Evolutionary conservation across 495 filamentous ascomycete genomes (phyloP), one percentile per base, ranked within the genome.

Genomic region (Podospora tetraspora): DNA sequence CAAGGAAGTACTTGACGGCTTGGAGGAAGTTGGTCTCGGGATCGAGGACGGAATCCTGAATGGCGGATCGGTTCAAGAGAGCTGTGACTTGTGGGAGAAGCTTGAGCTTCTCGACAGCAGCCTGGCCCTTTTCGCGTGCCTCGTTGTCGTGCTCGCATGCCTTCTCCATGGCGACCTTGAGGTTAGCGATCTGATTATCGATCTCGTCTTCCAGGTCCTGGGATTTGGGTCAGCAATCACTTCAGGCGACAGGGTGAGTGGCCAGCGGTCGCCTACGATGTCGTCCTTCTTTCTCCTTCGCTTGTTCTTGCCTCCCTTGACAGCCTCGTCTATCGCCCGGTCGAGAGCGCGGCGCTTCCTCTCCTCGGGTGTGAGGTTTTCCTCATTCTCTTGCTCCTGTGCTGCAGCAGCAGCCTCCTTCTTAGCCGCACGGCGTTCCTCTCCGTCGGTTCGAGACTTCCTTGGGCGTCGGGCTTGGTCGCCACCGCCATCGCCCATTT

Each of bases 1-100:
- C 96, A 13, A 99, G 89, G 87, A 98, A 98, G 85, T 94, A 97
- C 73, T 91, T 91, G 71, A 99, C 92, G 3, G 92, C 91, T 77
- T 96, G 92, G 32, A 99, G 84, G 70, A 99, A 88, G 80, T 97
- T 97, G 75, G 90, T 95, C 72, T 97, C 94, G 0, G 94, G 93
- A 70, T 99, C 96, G 67, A 97, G 89, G 66, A 97, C 88, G 1
- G 85, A 84, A 69, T 88, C 85, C 79, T 92, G 91, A 37, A 94
- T 85, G 59, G 90, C 92, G 74, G 93, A 94, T 69, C 93, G 92
- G 77, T 92, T 97, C 52, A 99, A 85, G 8, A 97, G 82, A 59
- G 87, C 86, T 25, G 93, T 89, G 7, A 99, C 96, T 77, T 97
- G 92, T 10, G 95, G 94, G 34, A 99, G 88, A 76, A 99, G 90